Evolutionary conservation across 208 protist genomes (phyloP), one percentile per base, ranked within the genome.

Genomic region (Wallacemonas sp.): DNA sequence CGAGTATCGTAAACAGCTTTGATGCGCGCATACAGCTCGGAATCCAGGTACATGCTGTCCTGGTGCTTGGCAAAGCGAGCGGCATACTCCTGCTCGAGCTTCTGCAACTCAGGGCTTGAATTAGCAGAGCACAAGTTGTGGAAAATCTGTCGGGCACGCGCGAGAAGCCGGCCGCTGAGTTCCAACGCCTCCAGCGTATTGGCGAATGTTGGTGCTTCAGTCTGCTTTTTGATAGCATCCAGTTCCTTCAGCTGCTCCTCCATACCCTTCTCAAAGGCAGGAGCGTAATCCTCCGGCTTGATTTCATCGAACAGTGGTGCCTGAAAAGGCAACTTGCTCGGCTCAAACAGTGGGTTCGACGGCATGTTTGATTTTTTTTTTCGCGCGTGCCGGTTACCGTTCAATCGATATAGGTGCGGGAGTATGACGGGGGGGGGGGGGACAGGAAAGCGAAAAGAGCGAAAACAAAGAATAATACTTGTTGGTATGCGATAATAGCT

Each of bases 101-200:
- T 47, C 47, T 72, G 58, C 56, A 72, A 17, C 55, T 72, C 66
- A 5, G 58, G 49, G 26, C 11, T 51, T 4, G 66, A 65, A 22
- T 72, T 72, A 6, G 66, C 54, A 9, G 41, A 44, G 47, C 58
- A 66, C 33, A 66, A 44, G 56, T 63, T 72, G 47, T 53, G 36
- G 31, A 72, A 72, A n/a, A 60, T 47, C 34, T 24, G 28, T 2
- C 39, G 26, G 12, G 47, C 56, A 21, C 58, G 54, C 24, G 11
- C 9, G 2, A 72, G 58, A 24, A 66, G 54, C 17, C 58, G 38
- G 30, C 66, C 66, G 24, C 66, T 72, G n/a, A 53, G 26, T 36
- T 74, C 68, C 21, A 74, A 53, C 34, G 60, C 60, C 61, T 63
- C 68, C 5, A 74, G 39, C 33, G 68, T 74, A 51, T 74, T 74